A percentile compares a stretch with the other conserved stretches of the same genome.
phyloP scores from a whole-genome alignment of 164 flowering plant genomes.

The Vitis cinerea region DNA sequence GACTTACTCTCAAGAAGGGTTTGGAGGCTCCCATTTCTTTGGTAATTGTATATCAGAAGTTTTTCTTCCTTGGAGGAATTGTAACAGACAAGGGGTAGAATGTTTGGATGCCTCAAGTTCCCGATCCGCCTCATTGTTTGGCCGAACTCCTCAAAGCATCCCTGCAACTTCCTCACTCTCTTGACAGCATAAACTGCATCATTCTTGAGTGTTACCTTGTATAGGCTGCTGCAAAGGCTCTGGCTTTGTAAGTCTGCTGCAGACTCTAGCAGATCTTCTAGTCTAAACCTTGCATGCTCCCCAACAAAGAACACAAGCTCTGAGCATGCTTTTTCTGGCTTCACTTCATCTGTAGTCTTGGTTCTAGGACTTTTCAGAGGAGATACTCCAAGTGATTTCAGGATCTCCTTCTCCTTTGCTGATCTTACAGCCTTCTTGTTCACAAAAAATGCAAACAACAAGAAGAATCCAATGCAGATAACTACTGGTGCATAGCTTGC shows the following conservation, averaged over 20 bases:
- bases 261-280: conserved; percentile 53
- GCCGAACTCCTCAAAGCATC: conserved; percentile 40
- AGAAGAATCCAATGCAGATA: conserved; percentile 13
- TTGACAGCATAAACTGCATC: conserved; percentile 44
- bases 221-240: conserved; percentile 52
- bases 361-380: conserved; percentile 15
- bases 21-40: conserved; percentile 52
- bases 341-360: conserved; percentile 16
- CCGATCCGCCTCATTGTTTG: conserved; percentile 44
- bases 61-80: conserved; percentile 44
- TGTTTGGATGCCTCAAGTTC: conserved; percentile 53
- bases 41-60: conserved; percentile 53
- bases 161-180: conserved; percentile 54
- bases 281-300: conserved; percentile 35
- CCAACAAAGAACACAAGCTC: conserved; percentile 54
- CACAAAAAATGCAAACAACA: conserved; percentile 14
- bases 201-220: conserved; percentile 48
- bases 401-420: conserved; percentile 19
- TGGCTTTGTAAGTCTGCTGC: conserved; percentile 48
- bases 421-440: conserved; percentile 8
- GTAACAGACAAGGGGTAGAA: conserved; percentile 47
- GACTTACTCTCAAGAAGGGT: conserved; percentile 48
- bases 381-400: conserved; percentile 18
- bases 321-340: conserved; percentile 14
- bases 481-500: conserved; percentile 4